Base-by-base conservation (phyloP, 345 rosid genomes). In the Arabis alpina region DNA sequence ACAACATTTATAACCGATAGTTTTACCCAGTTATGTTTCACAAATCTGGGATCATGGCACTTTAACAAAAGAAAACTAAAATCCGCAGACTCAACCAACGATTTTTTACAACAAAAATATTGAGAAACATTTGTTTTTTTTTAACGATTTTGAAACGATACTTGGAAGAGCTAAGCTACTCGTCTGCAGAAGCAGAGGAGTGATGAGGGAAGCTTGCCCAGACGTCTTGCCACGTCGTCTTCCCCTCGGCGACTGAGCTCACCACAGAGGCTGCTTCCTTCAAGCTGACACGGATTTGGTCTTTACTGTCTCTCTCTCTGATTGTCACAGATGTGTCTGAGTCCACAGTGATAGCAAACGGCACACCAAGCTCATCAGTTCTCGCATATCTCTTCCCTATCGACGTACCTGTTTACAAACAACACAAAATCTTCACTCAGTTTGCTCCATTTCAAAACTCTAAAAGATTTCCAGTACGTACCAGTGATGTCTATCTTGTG, bases 401-500 rank as follows among this genome's bases (percentile, higher is more conserved):
- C 14, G 99, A 89, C 43, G 96, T 89, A 47, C 97, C 97, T 91
- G 80, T 28, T 71, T 64, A 30, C 24, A 25, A 8, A 36, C 23
- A 25, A 25, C 58, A 41, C 62, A 40, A n/a, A 44, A 39, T 40
- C 55, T 52, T 66, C 25, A 59, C 6, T 54, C 8, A 0, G 25
- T 64, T 56, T 60, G n/a, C 45, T 56, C 12, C 65, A n/a, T 6
- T 16, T 51, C 11, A 7, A 9, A 23, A 3, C 24, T 16, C 7
- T n/a, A 19, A 27, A 36, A 23, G 23, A 30, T 19, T 19, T 19
- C 23, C 23, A 19, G 32, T n/a, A n/a, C 54, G 3, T 66, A 93
- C 98, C 98, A 54, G 96, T 93, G 61, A 91, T 85, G 77, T 93
- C 98, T 53, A 93, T 94, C 88, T 82, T 89, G 53, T 94, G 89